Evolutionary conservation across 2,329 filamentous ascomycete species (phyloP).

Genomic region (Neonectria ditissima): DNA sequence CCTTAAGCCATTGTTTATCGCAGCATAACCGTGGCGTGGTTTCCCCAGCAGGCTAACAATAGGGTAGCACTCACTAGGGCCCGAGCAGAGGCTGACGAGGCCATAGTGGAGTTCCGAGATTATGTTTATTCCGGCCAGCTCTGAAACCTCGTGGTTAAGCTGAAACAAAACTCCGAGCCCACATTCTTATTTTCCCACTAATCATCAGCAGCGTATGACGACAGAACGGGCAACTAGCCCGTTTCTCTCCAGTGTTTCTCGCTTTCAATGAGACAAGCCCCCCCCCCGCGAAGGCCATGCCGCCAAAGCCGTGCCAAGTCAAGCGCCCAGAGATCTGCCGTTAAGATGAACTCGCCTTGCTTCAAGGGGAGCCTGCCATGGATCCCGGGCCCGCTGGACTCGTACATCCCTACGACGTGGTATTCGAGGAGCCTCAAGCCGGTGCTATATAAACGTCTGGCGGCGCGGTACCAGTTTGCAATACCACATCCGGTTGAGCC

Average conservation of each 20-base stretch:
- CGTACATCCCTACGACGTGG: background rate
- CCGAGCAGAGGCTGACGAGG: background rate
- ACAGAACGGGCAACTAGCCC: background rate
- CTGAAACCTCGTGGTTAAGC: background rate
- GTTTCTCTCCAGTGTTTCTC: background rate
- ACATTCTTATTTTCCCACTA: background rate
- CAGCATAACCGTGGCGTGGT: background rate
- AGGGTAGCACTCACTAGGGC: background rate
- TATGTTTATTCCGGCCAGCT: background rate
- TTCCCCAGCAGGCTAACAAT: background rate
- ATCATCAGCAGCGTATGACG: background rate
- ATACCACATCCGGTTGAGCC: background rate
- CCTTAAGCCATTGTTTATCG: too few relatives aligned
- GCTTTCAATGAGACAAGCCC: background rate
- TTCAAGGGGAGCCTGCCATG: background rate
- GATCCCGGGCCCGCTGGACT: background rate
- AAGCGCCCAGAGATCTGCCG: too few relatives aligned
- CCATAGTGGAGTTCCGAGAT: background rate
- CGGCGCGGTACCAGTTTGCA: background rate
- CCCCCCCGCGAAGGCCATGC: background rate
- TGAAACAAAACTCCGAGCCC: conserved; percentile 2
- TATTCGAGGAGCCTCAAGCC: background rate
- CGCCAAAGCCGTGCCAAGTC: background rate
- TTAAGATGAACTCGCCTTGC: background rate
- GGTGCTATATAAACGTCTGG: background rate